Base-by-base conservation (phyloP, 352 stramenopile species). In the Globisporangium takayamanum region DNA sequence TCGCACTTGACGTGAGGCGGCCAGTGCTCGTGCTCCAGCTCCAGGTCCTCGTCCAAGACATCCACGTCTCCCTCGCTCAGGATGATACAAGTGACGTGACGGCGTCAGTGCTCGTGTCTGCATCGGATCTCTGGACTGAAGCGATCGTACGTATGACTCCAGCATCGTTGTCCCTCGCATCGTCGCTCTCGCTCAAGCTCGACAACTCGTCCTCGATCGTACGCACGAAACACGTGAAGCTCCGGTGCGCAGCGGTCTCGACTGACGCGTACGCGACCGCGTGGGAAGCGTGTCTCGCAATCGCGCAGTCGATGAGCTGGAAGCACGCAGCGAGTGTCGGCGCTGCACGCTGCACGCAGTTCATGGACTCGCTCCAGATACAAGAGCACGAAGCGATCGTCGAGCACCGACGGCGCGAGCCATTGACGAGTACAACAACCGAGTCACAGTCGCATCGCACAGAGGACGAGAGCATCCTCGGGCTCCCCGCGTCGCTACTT, bases 221-320 rank as follows among this genome's bases (percentile, higher is more conserved):
- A 42, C 70, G 84, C 18, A 66, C 72, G 0, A 89, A 89, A 47
- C 70, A 80, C 57, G 71, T 90, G 20, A 59, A 65, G 30, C 62
- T 84, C 65, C 76, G 84, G 10, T 63, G 71, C 22, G 15, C 50
- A 6, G 58, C 62, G 37, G 50, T 71, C 8, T 58, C 66, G 8
- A 30, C 44, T 3, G 48, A 25, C 11, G 65, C 75, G 3, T 90
- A 85, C 51, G 55, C 61, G 5, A 39, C 36, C 0, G 78, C 77
- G 7, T 93, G 84, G 84, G 65, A 81, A 59, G 71, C 75, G 3
- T 90, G 77, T 46, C 48, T 74, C 16, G 74, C 78, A 41, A 80
- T 89, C 63, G 84, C 84, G n/a, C 72, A 80, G 51, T 76, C 75
- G 2, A 93, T 93, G 33, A 79, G 64, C 28, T 93, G 83, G 83